Percentiles rank a stretch among this genome's conserved stretches.
Conservation (phyloP, 495 filamentous ascomycete species). For the Hypoxylon lenormandii region DNA sequence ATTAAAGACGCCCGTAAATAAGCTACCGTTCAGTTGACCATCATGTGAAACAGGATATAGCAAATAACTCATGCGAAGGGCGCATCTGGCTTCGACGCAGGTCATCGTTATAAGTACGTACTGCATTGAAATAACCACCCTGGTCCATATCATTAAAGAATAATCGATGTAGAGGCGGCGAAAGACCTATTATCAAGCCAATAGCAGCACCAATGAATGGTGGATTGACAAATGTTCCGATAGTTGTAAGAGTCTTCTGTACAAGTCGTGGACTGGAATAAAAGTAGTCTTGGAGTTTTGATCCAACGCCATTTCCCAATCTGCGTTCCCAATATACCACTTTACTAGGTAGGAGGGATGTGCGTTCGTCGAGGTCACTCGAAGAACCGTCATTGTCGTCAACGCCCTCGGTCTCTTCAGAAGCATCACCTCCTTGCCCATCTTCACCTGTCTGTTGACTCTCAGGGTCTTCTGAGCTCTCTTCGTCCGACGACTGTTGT, state of each 20-base stretch:
- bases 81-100: not conserved
- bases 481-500: conserved; percentile 6
- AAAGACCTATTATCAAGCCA: conserved; percentile 72
- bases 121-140: conserved; percentile 64
- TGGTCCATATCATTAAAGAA: conserved; percentile 73
- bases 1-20: no score
- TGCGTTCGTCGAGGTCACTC: conserved; percentile 22
- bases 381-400: conserved; percentile 11
- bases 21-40: no score
- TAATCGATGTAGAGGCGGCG: conserved; percentile 69
- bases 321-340: conserved; percentile 25
- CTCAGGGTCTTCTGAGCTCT: conserved; percentile 17
- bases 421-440: not conserved
- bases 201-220: conserved; percentile 73
- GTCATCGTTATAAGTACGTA: conserved; percentile 29
- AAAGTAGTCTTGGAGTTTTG: conserved; percentile 14
- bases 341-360: conserved; percentile 33
- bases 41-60: not conserved
- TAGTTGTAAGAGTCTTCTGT: conserved; percentile 6
- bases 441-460: conserved; percentile 6
- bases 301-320: conserved; percentile 13
- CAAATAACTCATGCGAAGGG: not conserved
- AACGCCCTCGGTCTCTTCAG: not conserved
- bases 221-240: conserved; percentile 68
- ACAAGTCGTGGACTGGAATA: conserved; percentile 20